Percentiles rank a stretch among this genome's conserved stretches.
These are phyloP conservation scores for Alternaria ventricosa DNA, from an alignment of 2,329 filamentous ascomycete genomes.

Conservation along the genomic window DNA sequence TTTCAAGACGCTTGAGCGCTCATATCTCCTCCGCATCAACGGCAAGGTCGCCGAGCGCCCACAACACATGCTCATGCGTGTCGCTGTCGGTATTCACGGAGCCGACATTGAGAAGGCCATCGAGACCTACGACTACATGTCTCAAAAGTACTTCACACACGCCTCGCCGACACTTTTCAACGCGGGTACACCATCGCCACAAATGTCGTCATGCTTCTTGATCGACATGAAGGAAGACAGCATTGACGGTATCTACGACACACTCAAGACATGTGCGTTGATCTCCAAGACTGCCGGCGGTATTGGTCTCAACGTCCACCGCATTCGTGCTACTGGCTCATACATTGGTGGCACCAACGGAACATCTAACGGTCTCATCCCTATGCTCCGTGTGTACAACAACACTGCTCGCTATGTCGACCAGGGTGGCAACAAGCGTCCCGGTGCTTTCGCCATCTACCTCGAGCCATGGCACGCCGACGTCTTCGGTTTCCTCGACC, in stretches of 20 bases:
- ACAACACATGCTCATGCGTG: constrained; percentile 99
- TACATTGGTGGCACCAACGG: constrained; percentile 99
- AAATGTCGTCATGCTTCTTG: constrained; percentile 97
- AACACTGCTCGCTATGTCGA: constrained; percentile 99
- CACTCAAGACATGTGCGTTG: constrained; percentile 98
- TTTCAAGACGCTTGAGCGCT: constrained; percentile 98
- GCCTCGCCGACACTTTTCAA: constrained; percentile 98
- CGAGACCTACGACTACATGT: constrained; percentile 99
- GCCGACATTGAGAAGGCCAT: constrained; percentile 93
- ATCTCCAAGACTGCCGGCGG: constrained; percentile 99
- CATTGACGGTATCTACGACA: constrained; percentile 99
- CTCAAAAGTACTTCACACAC: constrained; percentile 97
- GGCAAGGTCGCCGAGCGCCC: constrained; percentile 97
- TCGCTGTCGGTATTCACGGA: constrained; percentile 94
- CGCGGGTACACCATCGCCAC: constrained; percentile 90
- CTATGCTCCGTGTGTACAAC: constrained; percentile 99
- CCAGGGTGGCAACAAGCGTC: constrained; percentile 98
- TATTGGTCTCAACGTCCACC: constrained; percentile 95
- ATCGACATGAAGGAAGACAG: constrained; percentile 99
- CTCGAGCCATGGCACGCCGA: constrained; percentile 99
- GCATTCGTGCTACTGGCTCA: constrained; percentile 94
- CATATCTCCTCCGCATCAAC: constrained; percentile 93
- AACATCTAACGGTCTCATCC: constrained; percentile 94
- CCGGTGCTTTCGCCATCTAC: constrained; percentile 98
- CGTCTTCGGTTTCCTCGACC: constrained; percentile 95